phyloP scores from a whole-genome alignment of 2,329 filamentous ascomycete species.

The Anthostomella pinea region DNA sequence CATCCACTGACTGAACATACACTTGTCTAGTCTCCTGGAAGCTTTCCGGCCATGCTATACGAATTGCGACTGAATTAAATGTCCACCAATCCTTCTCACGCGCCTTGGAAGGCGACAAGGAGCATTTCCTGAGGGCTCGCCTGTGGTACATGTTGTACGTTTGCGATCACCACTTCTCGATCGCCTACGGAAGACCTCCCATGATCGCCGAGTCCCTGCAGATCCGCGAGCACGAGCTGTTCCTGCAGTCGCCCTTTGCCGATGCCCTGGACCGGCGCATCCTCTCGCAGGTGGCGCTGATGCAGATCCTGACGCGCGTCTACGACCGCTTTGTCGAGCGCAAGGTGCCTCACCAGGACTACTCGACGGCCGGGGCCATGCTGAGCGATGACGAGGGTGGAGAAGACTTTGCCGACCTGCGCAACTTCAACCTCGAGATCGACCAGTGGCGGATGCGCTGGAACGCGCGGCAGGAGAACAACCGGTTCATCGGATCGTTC shows the following conservation, averaged over 20 bases:
- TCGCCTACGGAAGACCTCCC: conserved; percentile 32
- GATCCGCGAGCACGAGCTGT: conserved; percentile 25
- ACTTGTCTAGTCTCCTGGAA: conserved; percentile 50
- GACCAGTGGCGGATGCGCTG: conserved; percentile 40
- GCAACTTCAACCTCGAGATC: conserved; percentile 40
- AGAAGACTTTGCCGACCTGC: conserved; percentile 37
- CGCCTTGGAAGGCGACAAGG: conserved; percentile 43
- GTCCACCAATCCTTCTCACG: conserved; percentile 52
- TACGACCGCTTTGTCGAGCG: conserved; percentile 15
- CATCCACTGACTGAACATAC: not conserved
- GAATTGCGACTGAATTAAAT: conserved; percentile 55
- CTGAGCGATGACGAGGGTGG: conserved; percentile 33
- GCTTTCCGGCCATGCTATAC: conserved; percentile 55
- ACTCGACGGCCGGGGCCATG: conserved; percentile 19
- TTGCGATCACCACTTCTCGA: conserved; percentile 33
- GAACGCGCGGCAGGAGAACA: conserved; percentile 27
- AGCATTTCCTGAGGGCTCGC: conserved; percentile 52
- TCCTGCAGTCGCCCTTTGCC: conserved; percentile 22
- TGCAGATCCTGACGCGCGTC: conserved; percentile 19
- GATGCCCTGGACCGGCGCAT: conserved; percentile 19
- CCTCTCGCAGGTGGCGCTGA: conserved; percentile 19
- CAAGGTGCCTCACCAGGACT: not conserved
- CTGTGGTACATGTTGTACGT: conserved; percentile 52
- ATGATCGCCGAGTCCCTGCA: conserved; percentile 22
- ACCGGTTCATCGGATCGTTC: conserved; percentile 29